Percentiles rank a stretch among this genome's conserved stretches.
Evolutionary conservation across 139 green algal species (phyloP).

Genomic region (Monoraphidium neglectum): DNA sequence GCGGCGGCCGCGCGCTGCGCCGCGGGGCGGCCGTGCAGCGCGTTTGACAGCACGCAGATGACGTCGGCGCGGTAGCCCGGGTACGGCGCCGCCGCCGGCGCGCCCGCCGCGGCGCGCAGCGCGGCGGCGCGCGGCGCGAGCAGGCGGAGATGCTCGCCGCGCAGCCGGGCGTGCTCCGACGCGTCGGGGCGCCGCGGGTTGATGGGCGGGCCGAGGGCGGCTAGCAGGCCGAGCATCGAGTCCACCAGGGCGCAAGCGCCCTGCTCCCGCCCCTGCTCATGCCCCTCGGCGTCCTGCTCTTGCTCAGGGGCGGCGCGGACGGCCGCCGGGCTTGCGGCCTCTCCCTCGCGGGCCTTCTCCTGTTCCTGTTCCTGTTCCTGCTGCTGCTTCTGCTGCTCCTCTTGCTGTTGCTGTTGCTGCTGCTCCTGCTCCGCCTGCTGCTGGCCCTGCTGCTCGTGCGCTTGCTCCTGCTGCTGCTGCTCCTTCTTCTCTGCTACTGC

Average conservation of each 20-base stretch:
- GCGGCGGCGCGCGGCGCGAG: neutral
- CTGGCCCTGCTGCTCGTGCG: neutral
- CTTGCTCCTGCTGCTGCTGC: slow-evolving; percentile 14
- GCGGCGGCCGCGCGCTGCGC: slow-evolving; percentile 49
- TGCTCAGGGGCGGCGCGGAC: neutral
- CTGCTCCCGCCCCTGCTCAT: neutral
- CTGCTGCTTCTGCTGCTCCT: too few species aligned
- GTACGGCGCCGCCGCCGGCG: slow-evolving; percentile 44
- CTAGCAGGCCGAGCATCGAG: neutral
- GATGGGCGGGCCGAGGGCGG: neutral
- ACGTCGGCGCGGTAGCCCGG: slow-evolving; percentile 72
- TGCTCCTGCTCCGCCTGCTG: neutral
- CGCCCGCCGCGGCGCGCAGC: neutral
- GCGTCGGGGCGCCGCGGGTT: neutral
- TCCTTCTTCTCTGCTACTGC: neutral
- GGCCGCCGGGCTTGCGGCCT: slow-evolving; percentile 1
- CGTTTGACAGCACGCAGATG: slow-evolving; percentile 72
- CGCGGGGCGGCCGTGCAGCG: slow-evolving; percentile 19
- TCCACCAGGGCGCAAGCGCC: neutral
- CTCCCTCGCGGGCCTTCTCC: neutral
- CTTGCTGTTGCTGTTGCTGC: neutral
- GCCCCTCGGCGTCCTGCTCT: neutral
- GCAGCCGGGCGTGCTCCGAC: neutral
- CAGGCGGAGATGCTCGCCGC: neutral
- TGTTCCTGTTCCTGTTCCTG: neutral